Base-by-base conservation (phyloP, 257 asterid species). In the Solanum acaule region DNA sequence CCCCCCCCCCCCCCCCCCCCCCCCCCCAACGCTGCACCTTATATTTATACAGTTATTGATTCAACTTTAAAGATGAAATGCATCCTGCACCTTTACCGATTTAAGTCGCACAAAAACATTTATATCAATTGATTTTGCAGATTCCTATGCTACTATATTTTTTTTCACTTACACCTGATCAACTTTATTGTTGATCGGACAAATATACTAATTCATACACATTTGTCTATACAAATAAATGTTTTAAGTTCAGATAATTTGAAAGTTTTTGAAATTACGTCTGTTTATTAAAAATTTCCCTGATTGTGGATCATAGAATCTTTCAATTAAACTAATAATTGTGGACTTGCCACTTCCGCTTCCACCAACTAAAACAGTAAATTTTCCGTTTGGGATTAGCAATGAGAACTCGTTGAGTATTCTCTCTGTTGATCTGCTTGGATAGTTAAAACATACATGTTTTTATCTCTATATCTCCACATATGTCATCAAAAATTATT, bases 321-420 rank as follows among this genome's bases (percentile, higher is more conserved):
- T 93, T 92, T 95, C 98, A 13, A 95, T 91, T 91, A 95, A 88
- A 86, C 96, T 92, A 52, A 94, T 90, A 6, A 95, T 95, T 22
- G 98, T 95, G 7, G 98, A 95, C 84, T 95, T 94, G 8, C 98
- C 98, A 61, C 98, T 95, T 38, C 98, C 98, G 38, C 98, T 95
- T 90, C 94, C 95, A 18, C 98, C 98, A 75, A 95, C 98, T 91
- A 95, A 81, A 86, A 98, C 98, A 3, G 94, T 91, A 0, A 95
- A 91, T 12, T 91, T 88, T 83, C 96, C 98, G n/a, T 93, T 93
- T 1, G 93, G 91, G 46, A 95, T 91, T 84, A 61, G 90, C 5
- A 95, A 84, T 25, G 96, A 94, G 90, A 95, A 93, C 44, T 94
- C 96, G 65, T 89, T 88, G 90, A 95, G 92, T 78, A 95, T 93